Base-by-base conservation (phyloP, 768 basidiomycete genomes). In the Lactarius vividus region DNA sequence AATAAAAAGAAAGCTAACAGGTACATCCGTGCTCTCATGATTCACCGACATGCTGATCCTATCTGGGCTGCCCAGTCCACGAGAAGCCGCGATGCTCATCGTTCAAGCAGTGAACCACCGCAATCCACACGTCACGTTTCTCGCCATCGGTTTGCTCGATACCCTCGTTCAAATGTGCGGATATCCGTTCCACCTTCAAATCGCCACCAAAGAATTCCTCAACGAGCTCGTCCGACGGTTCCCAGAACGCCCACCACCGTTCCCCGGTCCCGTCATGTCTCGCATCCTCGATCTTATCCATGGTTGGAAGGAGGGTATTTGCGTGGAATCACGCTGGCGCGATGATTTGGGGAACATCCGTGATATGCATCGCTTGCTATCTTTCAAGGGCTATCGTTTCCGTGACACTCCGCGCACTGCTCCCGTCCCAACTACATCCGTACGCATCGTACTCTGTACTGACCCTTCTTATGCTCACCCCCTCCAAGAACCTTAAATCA, bases 211-310 rank as follows among this genome's bases (percentile, higher is more conserved):
- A 74, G 97, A 98, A 73, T 99, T 98, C 74, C 82, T 98, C 20
- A 99, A 99, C 77, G 97, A 98, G 75, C 88, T 99, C 74, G 97
- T 99, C 29, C 88, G 96, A 57, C 87, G 96, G 71, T 98, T 99
- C 75, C 97, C 97, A 7, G 97, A 99, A 78, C 87, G 96, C 54
- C 97, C 97, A 3, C 96, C 97, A 0, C 91, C 94, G 1, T 94
- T 96, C 75, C 93, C 94, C 0, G 92, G 93, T 2, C 89, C 94
- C 26, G 92, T 97, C 71, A 99, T 98, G 96, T 86, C 88, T 1
- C 86, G 92, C 67, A 96, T 97, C 69, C 80, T 99, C 44, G 96
- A 97, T 71, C 82, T 96, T 67, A 95, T 99, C 49, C 86, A 96
- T 69, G 80, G 83, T 57, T 99, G 97, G 97, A 97, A 95, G 79